Base-by-base conservation (phyloP, 108 stramenopile genomes). In the Skeletonema menzelii region DNA sequence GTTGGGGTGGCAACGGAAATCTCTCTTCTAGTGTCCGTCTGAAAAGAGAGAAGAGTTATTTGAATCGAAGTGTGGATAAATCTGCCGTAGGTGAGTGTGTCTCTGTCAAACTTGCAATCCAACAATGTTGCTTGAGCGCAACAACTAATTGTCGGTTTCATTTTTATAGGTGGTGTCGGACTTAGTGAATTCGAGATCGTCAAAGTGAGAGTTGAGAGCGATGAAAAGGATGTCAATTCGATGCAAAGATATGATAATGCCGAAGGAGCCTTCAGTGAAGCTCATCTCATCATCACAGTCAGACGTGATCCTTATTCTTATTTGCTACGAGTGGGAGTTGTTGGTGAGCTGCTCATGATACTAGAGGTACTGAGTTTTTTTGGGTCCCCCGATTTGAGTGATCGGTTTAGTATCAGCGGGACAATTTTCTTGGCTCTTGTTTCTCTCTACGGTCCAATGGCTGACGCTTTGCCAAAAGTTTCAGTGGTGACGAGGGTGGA, bases 401-500 rank as follows among this genome's bases (percentile, higher is more conserved):
- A 31, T 14, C 63, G 77, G 1, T 78, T 78, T 35, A 71, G 77
- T 26, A 65, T 78, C 15, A 71, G 70, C 27, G 77, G 77, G 37
- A 78, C 77, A 59, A 71, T 78, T 37, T 78, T 71, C 40, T 67
- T 78, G 70, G 77, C 77, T 3, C 70, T 78, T 65, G 77, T 78
- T 61, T 66, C 70, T 28, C 65, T 78, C 44, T 78, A 78, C 40
- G 77, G 77, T 28, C 77, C 77, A 6, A 78, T 78, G 77, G 77
- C 77, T 0, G 77, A 78, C 44, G 64, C 77, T 38, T 40, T 78
- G 24, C 77, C 77, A 38, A 78, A 78, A 37, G 77, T 78, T 56
- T 63, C 61, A 5, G 77, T 78, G 32, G 77, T 78, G 1, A 78
- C 77, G 32, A 35, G 77, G 31, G 77, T 66, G 44, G 77, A 78